These are phyloP conservation scores for Quercus phellos DNA, from an alignment of 331 rosid species.

Conservation along the genomic window DNA sequence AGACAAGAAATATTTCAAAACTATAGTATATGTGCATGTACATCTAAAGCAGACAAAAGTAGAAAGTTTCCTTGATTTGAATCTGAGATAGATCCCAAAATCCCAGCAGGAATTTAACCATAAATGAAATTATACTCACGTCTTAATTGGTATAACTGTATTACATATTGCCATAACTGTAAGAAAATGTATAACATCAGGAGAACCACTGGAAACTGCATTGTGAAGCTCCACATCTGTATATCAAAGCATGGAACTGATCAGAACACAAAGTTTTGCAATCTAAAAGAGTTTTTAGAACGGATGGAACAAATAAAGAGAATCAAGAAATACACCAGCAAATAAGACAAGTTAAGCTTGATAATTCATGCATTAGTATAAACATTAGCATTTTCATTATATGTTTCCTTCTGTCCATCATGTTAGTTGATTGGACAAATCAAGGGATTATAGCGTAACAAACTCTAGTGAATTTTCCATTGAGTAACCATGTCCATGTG, in stretches of 20 bases:
- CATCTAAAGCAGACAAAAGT: background rate
- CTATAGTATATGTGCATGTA: background rate
- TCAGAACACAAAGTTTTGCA: slow-evolving; percentile 25
- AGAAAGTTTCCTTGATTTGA: background rate
- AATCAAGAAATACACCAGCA: slow-evolving; percentile 4
- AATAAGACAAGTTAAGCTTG: background rate
- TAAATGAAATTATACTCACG: slow-evolving; percentile 46
- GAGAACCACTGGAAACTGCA: slow-evolving; percentile 66
- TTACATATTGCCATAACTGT: slow-evolving; percentile 95
- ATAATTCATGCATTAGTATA: slow-evolving; percentile 1
- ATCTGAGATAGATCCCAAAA: background rate
- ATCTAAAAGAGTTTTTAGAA: slow-evolving; percentile 4
- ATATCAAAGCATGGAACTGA: slow-evolving; percentile 28
- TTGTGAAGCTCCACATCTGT: slow-evolving; percentile 74
- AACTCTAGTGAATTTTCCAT: background rate
- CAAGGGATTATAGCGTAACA: background rate
- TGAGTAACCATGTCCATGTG: background rate
- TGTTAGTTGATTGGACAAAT: background rate
- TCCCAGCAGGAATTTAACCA: slow-evolving; percentile 16
- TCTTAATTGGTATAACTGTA: slow-evolving; percentile 74
- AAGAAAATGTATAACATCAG: slow-evolving; percentile 65
- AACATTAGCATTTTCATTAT: background rate
- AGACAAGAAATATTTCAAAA: slow-evolving; percentile 15
- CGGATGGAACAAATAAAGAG: background rate
- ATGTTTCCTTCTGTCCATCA: background rate